A percentile compares a stretch with the other conserved stretches of the same genome.
Evolutionary conservation across 345 rosid genomes (phyloP).

Genomic region (Capsella bursapastoris): DNA sequence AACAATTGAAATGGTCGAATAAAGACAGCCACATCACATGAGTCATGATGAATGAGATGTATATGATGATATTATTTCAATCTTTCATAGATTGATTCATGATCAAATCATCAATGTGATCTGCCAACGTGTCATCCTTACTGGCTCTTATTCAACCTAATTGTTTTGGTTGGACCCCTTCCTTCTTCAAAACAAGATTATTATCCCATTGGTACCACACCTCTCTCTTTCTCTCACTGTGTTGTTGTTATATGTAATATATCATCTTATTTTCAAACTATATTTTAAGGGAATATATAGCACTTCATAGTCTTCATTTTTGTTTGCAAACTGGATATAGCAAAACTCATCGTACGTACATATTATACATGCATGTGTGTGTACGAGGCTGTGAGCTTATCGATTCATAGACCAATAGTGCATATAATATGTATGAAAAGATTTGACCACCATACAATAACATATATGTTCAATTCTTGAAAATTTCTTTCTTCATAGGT

Average conservation of each 20-base stretch:
- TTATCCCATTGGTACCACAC: slow-evolving; percentile 15
- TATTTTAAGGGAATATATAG: neutral
- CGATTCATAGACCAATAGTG: slow-evolving; percentile 20
- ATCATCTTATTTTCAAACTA: neutral
- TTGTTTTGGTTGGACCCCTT: slow-evolving; percentile 35
- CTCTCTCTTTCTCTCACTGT: slow-evolving; percentile 18
- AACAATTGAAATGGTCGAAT: slow-evolving; percentile 21
- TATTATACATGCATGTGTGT: slow-evolving; percentile 2
- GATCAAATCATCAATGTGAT: slow-evolving; percentile 19
- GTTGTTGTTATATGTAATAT: neutral
- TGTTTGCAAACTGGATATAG: slow-evolving; percentile 9
- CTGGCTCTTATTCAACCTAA: slow-evolving; percentile 25
- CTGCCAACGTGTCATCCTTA: slow-evolving; percentile 15
- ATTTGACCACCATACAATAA: too few species aligned
- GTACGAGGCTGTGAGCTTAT: neutral
- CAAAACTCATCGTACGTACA: slow-evolving; percentile 14
- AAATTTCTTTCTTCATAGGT: neutral
- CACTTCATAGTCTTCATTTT: slow-evolving; percentile 11
- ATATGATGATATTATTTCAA: neutral
- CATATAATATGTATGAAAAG: neutral
- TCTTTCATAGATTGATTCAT: slow-evolving; percentile 6
- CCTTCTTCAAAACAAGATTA: slow-evolving; percentile 13
- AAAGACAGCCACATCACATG: slow-evolving; percentile 28
- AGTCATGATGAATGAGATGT: neutral
- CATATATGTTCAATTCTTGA: slow-evolving; percentile 4